phyloP scores from a whole-genome alignment of 2,329 filamentous ascomycete species.

The Calonectria pseudoturangicola region DNA sequence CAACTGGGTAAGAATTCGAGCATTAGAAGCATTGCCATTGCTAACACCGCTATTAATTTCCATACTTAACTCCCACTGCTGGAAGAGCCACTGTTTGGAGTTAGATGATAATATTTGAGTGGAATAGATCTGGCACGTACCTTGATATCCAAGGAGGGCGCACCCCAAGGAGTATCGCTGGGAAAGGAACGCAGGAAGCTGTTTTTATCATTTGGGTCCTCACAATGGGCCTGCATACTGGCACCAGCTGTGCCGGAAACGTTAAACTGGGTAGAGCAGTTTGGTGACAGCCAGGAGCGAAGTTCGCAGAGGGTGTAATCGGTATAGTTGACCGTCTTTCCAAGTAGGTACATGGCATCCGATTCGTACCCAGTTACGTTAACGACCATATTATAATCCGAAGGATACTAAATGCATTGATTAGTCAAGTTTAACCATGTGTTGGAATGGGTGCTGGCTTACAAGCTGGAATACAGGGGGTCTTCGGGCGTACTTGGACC shows the following conservation, averaged over 20 bases:
- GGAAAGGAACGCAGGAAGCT: conserved; percentile 70
- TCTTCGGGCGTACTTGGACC: conserved; percentile 67
- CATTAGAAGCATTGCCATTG: conserved; percentile 75
- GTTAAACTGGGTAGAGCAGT: conserved; percentile 79
- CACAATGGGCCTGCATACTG: conserved; percentile 76
- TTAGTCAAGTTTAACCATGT: conserved; percentile 27
- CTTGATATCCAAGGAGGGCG: conserved; percentile 70
- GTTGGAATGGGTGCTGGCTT: conserved; percentile 56
- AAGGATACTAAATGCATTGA: conserved; percentile 67
- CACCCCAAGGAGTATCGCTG: conserved; percentile 55
- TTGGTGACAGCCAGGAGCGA: conserved; percentile 76
- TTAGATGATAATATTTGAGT: conserved; percentile 25
- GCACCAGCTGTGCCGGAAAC: conserved; percentile 75
- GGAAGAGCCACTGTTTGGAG: conserved; percentile 65
- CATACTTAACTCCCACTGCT: conserved; percentile 73
- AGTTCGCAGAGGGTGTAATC: conserved; percentile 82
- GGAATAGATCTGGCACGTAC: conserved; percentile 41
- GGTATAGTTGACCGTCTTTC: conserved; percentile 62
- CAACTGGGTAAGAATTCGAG: conserved; percentile 73
- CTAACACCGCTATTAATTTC: conserved; percentile 73
- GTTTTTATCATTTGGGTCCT: conserved; percentile 71
- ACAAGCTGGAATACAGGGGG: conserved; percentile 72
- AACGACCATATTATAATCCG: conserved; percentile 79
- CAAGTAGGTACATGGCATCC: conserved; percentile 80
- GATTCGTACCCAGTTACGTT: conserved; percentile 67